Conservation (phyloP, 805 yeast species). For the Schizosaccharomyces pombe region DNA sequence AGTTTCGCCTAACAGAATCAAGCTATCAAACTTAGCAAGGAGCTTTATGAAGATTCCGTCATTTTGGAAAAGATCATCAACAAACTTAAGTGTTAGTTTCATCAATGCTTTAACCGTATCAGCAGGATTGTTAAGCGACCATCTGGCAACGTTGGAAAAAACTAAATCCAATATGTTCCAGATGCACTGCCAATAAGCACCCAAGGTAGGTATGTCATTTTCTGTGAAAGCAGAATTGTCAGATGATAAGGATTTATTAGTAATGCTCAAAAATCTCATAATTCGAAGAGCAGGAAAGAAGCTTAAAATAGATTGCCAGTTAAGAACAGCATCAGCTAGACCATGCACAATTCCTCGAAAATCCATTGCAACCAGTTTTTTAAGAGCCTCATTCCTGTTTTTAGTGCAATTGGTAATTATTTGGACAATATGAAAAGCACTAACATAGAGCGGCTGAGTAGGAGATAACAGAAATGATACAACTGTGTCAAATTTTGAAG, state of each 20-base stretch:
- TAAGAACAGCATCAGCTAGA: neutral
- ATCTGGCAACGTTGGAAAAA: neutral
- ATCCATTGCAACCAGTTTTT: neutral
- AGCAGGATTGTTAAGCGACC: neutral
- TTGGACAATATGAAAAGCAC: neutral
- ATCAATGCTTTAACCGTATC: neutral
- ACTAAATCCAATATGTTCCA: neutral
- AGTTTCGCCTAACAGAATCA: neutral
- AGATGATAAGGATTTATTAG: neutral
- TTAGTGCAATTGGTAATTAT: neutral
- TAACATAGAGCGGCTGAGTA: neutral
- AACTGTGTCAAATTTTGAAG: neutral
- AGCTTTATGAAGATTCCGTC: neutral
- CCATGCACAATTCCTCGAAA: neutral
- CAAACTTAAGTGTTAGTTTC: neutral
- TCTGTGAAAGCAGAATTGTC: neutral
- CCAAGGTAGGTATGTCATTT: neutral
- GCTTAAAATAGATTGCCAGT: neutral
- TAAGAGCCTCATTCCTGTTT: neutral
- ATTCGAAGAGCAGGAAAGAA: neutral
- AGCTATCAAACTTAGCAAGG: neutral
- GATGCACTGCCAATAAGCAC: neutral
- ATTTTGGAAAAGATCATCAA: neutral
- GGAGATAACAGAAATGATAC: neutral
- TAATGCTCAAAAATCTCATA: neutral